Evolutionary conservation across 768 basidiomycete genomes (phyloP), one percentile per base, ranked within the genome.

Genomic region (Peribolospora kevripleyi): DNA sequence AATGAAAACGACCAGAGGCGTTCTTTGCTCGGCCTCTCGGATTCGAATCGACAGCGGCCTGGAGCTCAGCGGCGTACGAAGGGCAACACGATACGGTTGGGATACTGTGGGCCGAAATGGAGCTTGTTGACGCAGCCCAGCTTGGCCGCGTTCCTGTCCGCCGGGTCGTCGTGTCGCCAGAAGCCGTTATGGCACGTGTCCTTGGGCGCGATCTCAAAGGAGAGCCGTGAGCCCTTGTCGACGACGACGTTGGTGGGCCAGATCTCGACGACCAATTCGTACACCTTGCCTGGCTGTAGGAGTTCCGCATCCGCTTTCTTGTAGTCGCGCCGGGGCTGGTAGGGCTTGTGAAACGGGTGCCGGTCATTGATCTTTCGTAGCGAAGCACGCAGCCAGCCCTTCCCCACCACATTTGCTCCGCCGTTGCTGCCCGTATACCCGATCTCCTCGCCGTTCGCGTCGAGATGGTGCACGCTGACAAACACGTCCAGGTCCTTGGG

Each of bases 191-290:
- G 13, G 37, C 37, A 48, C 3, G 54, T n/a, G n/a, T n/a, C 38
- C 36, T 4, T 25, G n/a, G 14, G 9, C 4, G n/a, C 39, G 7
- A 58, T 54, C 52, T 60, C 59, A 40, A 58, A 39, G 3, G 60
- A 58, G 46, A 65, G 54, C 9, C 55, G 54, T 2, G 54, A 51
- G 10, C 64, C 64, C 2, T 46, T 14, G 10, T 51, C 42, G 13
- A 64, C 54, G 37, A 65, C 60, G 14, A 59, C 56, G 39, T 53
- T 54, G 7, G 63, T 64, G 40, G 64, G 64, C 64, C 64, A 64
- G 38, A 65, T 49, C 55, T 65, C 64, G 49, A 65, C 61, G 40
- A 58, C 50, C 45, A 61, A 36, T 8, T 51, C 51, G 57, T 63
- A 61, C 11, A 37, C 51, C 42, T 51, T 41, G 5, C 57, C 53